phyloP scores from a whole-genome alignment of 2,329 filamentous ascomycete genomes.

The Didymellaceae sp. region DNA sequence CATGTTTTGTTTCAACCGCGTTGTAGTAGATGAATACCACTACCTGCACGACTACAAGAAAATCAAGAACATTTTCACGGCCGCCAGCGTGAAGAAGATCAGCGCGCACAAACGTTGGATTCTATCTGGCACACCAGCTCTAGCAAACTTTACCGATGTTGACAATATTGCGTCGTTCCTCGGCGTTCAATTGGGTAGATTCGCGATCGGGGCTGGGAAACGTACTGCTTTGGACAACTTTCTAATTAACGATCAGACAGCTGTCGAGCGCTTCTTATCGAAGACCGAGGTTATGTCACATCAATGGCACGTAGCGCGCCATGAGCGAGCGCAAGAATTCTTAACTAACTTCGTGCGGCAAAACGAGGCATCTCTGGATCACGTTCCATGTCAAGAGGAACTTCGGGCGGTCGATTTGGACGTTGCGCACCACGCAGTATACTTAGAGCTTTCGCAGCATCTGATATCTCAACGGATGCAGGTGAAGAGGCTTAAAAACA shows the following conservation, averaged over 20 bases:
- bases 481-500: slow-evolving; percentile 48
- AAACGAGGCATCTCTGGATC: slow-evolving; percentile 41
- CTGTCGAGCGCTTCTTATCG: slow-evolving; percentile 63
- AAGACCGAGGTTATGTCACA: slow-evolving; percentile 58
- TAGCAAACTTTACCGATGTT: slow-evolving; percentile 65
- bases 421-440: slow-evolving; percentile 59
- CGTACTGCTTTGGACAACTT: slow-evolving; percentile 54
- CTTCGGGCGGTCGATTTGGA: slow-evolving; percentile 54
- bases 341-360: slow-evolving; percentile 59
- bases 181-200: slow-evolving; percentile 61
- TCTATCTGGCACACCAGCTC: slow-evolving; percentile 67
- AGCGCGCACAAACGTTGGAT: slow-evolving; percentile 64
- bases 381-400: slow-evolving; percentile 54
- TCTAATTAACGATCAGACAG: slow-evolving; percentile 41
- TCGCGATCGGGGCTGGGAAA: slow-evolving; percentile 56
- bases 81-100: slow-evolving; percentile 53
- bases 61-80: slow-evolving; percentile 25
- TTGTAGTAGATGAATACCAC: slow-evolving; percentile 71
- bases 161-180: slow-evolving; percentile 65
- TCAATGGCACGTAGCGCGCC: slow-evolving; percentile 60
- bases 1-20: slow-evolving; percentile 65
- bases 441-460: slow-evolving; percentile 62
- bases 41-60: slow-evolving; percentile 56
- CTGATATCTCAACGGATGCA: slow-evolving; percentile 60
- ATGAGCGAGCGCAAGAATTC: slow-evolving; percentile 62